phyloP scores from a whole-genome alignment of 805 yeast species.

The Candida saitoana region DNA sequence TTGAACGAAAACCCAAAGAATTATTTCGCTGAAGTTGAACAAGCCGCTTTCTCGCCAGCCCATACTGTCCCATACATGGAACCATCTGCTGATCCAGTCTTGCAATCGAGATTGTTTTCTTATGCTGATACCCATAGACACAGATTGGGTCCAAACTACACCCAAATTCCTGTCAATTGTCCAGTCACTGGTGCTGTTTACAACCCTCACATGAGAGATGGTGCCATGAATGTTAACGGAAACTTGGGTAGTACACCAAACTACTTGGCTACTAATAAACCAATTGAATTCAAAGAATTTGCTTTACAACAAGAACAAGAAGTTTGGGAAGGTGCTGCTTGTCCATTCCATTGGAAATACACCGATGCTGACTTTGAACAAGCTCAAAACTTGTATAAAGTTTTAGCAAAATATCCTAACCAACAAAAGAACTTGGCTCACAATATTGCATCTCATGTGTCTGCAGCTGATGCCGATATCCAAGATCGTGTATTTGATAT shows the following conservation, averaged over 20 bases:
- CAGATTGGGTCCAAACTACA: conserved; percentile 71
- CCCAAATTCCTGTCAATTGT: conserved; percentile 86
- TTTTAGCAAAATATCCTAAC: conserved; percentile 69
- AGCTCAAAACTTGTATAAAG: conserved; percentile 74
- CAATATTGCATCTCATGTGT: conserved; percentile 74
- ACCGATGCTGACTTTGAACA: conserved; percentile 74
- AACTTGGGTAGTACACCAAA: conserved; percentile 78
- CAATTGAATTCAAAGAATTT: conserved; percentile 43
- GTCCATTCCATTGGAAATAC: conserved; percentile 82
- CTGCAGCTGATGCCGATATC: conserved; percentile 65
- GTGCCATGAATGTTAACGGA: conserved; percentile 57
- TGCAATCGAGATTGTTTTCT: conserved; percentile 72
- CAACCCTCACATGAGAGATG: conserved; percentile 78
- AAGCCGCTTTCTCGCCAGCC: conserved; percentile 66
- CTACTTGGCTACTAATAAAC: conserved; percentile 58
- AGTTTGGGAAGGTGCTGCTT: conserved; percentile 76
- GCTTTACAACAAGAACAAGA: conserved; percentile 66
- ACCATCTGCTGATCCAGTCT: conserved; percentile 72
- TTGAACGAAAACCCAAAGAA: conserved; percentile 81
- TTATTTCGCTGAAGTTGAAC: conserved; percentile 70
- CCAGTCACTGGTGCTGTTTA: conserved; percentile 50
- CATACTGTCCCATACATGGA: conserved; percentile 74
- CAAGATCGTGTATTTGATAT: conserved; percentile 76
- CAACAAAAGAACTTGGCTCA: conserved; percentile 82
- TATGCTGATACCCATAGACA: conserved; percentile 76